Base-by-base conservation (phyloP, 2,329 filamentous ascomycete species). In the Arthrobotrys megalospora region DNA sequence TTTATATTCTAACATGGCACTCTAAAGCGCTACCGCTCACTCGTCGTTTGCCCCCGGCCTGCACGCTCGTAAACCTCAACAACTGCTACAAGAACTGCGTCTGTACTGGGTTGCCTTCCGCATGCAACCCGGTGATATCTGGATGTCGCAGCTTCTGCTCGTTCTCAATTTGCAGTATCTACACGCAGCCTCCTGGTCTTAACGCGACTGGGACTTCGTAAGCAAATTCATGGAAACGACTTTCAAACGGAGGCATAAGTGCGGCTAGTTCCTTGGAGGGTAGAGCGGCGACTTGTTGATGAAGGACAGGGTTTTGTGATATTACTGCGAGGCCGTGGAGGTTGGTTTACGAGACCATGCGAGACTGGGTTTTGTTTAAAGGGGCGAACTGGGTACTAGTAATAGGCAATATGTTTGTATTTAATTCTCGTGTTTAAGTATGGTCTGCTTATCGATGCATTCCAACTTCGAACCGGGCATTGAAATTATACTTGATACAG, bases 21-120 rank as follows among this genome's bases (percentile, higher is more conserved):
- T 28, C 6, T 14, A 69, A 24, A 72, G 58, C 32, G 1, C 2
- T 65, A 28, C 24, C 43, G 3, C 32, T 65, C 21, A 47, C 52
- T 19, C 68, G 45, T 32, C 58, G 58, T 11, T n/a, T 36, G 38
- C 58, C 45, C 21, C 7, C 62, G 19, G 62, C 43, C 4, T 75
- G 70, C 53, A 75, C 36, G 10, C 28, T 53, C 4, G 24, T 24
- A 4, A 53, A 45, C 11, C 21, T 76, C 16, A 64, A 53, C 53
- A 69, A 47, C 19, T 76, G 71, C n/a, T 76, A 76, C 48, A 67
- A 67, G 21, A 52, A 36, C 8, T 76, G 71, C 16, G 45, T 67
- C 32, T 75, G 63, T 34, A 28, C 24, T 3, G 43, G 32, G 4
- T 21, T n/a, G 5, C 10, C 45, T 16, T 10, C 11, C 1, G 12